Evolutionary conservation across 495 filamentous ascomycete species (phyloP), one percentile per base, ranked within the genome.

Genomic region (Parathielavia appendiculata): DNA sequence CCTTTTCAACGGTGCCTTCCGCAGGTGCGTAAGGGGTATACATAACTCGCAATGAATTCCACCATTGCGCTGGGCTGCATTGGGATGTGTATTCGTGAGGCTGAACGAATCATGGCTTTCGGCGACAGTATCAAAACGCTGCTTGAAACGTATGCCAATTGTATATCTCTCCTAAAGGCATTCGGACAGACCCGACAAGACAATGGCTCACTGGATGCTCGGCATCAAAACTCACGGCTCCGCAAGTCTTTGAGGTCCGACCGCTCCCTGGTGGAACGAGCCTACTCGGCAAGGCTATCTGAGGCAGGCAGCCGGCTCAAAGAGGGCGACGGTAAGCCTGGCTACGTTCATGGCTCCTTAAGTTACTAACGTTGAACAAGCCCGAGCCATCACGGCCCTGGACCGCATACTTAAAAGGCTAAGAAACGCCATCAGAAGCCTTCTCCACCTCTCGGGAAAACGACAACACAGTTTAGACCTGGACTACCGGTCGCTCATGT

Each of bases 121-220:
- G 57, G 61, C 48, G 63, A 66, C n/a, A 63, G 63, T 40, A 62
- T 74, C 32, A 40, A 38, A 20, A 52, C 70, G 19, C 55, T 74
- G 4, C 54, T 74, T 6, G 66, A 70, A 43, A 70, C 70, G 10
- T 74, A 74, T 44, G 66, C 70, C 5, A 71, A 70, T 39, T 74
- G 71, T 56, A 57, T 72, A 13, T 60, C 65, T 1, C 65, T 74
- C 10, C 62, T 74, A 6, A 72, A 69, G 52, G 60, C 62, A 38
- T 65, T 68, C 46, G 62, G 61, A 35, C 61, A 51, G 10, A 26
- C 54, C 20, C 35, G 32, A 1, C 46, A 46, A 16, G 56, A 61
- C n/a, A 39, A 56, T 17, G 56, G 48, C n/a, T 19, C 57, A 11
- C 26, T 41, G 26, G 75, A 58, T 68, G 73, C 20, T 62, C 73